Base-by-base conservation (phyloP, 805 yeast species). In the Yamadazyma philogaea region DNA sequence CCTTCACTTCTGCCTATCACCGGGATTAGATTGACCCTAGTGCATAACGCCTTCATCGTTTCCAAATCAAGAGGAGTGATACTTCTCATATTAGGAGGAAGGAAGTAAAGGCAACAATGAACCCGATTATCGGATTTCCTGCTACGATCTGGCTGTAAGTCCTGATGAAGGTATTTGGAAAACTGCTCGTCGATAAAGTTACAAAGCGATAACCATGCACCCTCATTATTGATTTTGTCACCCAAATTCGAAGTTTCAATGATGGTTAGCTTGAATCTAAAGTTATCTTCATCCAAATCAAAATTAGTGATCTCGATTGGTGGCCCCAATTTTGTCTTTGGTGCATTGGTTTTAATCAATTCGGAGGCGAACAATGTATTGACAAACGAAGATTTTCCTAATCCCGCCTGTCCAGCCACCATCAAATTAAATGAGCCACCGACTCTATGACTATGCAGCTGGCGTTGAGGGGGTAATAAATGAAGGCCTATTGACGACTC, bases 101-200 rank as follows among this genome's bases (percentile, higher is more conserved):
- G 70, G 59, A 91, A 86, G 66, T 88, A 91, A 34, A 91, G 61
- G 59, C 96, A 88, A 27, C 82, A 86, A 66, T 91, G 96, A 30
- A 91, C 82, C 42, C 95, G 74, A 50, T 75, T 66, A 56, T 90
- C 96, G 10, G 56, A 52, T 43, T 71, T 37, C 4, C 46, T 39
- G 15, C 33, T 7, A 33, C 74, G 50, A n/a, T 51, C 42, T 0
- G 70, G 54, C 64, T 61, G 47, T 59, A 79, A 86, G 54, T 84
- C 88, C 66, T 87, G 96, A 48, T 79, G 54, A 39, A 79, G 74
- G 77, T 81, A 63, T 66, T 61, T 61, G 78, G 79, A 48, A 60
- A 84, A 83, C 62, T 87, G 91, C 50, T 83, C 86, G 59, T 90
- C 96, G 47, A 91, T 77, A 54, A 77, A 88, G 52, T 81, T 78